Conservation (phyloP, 768 basidiomycete genomes). For the Russula sp. region DNA sequence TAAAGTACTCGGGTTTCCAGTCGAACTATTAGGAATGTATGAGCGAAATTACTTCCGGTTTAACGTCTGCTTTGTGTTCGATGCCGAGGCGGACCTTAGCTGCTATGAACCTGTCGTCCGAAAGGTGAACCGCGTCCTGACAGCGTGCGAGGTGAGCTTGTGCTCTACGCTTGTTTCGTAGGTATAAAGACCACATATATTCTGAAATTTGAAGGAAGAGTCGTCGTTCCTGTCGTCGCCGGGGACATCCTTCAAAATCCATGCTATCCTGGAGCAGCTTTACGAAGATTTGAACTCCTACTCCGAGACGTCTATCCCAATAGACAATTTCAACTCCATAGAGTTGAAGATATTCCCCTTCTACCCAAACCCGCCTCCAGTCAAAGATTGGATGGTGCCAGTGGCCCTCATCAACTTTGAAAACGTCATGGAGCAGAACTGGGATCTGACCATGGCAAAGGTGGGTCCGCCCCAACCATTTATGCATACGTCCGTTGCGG, state of each 20-base stretch:
- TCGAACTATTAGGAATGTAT: slow-evolving; percentile 67
- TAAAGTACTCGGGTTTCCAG: slow-evolving; percentile 90
- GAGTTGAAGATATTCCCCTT: slow-evolving; percentile 96
- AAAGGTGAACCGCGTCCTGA: slow-evolving; percentile 87
- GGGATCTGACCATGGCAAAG: slow-evolving; percentile 94
- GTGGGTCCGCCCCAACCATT: slow-evolving; percentile 33
- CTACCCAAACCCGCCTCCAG: slow-evolving; percentile 86
- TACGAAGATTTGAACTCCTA: slow-evolving; percentile 98
- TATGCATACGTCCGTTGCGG: slow-evolving; percentile 2
- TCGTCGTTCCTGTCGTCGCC: slow-evolving; percentile 80
- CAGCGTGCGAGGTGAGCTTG: slow-evolving; percentile 76
- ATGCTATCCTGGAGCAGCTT: slow-evolving; percentile 88
- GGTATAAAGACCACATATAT: background rate
- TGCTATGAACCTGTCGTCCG: slow-evolving; percentile 95
- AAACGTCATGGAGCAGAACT: slow-evolving; percentile 80
- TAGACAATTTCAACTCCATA: slow-evolving; percentile 90
- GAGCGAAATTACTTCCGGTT: slow-evolving; percentile 85
- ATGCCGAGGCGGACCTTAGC: slow-evolving; percentile 82
- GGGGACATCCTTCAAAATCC: slow-evolving; percentile 57
- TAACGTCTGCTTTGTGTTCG: slow-evolving; percentile 96
- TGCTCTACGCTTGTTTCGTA: background rate
- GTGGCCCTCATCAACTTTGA: slow-evolving; percentile 79
- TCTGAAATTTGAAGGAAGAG: slow-evolving; percentile 56
- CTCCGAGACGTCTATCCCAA: slow-evolving; percentile 88
- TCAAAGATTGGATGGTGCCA: slow-evolving; percentile 95